A percentile compares a stretch with the other conserved stretches of the same genome.
phyloP scores from a whole-genome alignment of 495 filamentous ascomycete species.

The Pseudoneurospora amorphoporcata region DNA sequence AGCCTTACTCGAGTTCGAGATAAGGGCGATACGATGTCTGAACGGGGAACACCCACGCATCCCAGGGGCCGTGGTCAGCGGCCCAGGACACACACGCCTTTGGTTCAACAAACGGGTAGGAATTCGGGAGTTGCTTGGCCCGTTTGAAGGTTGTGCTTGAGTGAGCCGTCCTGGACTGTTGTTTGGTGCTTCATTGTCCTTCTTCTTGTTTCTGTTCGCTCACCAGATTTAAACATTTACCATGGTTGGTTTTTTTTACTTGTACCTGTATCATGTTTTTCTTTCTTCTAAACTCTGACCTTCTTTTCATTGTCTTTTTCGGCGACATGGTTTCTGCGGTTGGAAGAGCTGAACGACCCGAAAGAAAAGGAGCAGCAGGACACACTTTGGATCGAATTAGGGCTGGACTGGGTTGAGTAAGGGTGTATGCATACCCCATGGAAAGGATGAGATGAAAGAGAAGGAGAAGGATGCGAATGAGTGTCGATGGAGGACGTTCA shows the following conservation, averaged over 20 bases:
- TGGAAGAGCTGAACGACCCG: not conserved
- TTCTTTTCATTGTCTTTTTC: not conserved
- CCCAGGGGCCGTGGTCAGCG: not conserved
- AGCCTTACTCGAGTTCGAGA: conserved; percentile 59
- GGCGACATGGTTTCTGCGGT: not conserved
- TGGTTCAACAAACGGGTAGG: not conserved
- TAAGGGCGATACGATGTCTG: not conserved
- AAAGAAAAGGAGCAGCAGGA: not conserved
- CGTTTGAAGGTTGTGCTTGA: not conserved
- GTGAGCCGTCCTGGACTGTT: not conserved
- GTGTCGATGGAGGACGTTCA: not conserved
- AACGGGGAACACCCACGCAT: not conserved
- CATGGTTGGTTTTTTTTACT: not conserved
- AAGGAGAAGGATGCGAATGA: not conserved
- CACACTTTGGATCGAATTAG: not conserved
- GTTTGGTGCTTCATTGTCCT: not conserved
- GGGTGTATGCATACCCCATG: not conserved
- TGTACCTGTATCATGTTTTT: not conserved
- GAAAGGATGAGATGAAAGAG: not conserved
- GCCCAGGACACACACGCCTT: not conserved
- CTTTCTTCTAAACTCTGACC: not conserved
- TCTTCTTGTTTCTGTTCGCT: not conserved
- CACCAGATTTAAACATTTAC: not conserved
- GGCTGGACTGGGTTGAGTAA: not conserved
- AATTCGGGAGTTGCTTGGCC: not conserved